Conservation (phyloP, 1,284 basidiomycete genomes). For the Microbotryum silenes-acaulis region DNA sequence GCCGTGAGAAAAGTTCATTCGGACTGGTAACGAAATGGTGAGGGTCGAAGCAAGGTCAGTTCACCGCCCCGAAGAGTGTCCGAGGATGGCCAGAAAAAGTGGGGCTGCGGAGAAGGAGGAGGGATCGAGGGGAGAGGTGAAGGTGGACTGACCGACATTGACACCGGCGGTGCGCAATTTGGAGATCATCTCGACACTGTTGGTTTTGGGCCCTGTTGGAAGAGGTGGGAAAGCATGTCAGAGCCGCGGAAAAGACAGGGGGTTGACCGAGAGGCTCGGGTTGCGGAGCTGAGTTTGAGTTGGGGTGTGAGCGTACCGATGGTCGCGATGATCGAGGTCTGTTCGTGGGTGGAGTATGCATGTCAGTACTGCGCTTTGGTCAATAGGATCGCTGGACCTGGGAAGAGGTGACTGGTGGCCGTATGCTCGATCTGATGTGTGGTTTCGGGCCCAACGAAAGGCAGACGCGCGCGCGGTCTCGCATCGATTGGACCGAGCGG, state of each 20-base stretch:
- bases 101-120: not conserved
- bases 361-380: not conserved
- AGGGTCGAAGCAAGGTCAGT: not conserved
- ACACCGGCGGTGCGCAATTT: constrained; percentile 80
- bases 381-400: too few species aligned
- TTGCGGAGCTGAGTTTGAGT: too few species aligned
- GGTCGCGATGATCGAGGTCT: constrained; percentile 95
- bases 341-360: constrained; percentile 5
- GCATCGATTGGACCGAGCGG: too few species aligned
- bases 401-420: too few species aligned
- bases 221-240: not conserved
- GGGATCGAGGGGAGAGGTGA: not conserved
- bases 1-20: constrained; percentile 98
- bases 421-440: too few species aligned
- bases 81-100: not conserved
- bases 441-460: too few species aligned
- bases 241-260: not conserved
- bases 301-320: constrained; percentile 56
- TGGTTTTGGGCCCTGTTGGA: constrained; percentile 73
- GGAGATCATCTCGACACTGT: constrained; percentile 73
- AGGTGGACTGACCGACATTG: constrained; percentile 70
- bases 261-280: not conserved
- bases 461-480: too few species aligned
- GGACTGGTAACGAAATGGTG: constrained; percentile 52
- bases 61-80: not conserved